Evolutionary conservation across 192 early-diverging fungal genomes (phyloP), one percentile per base, ranked within the genome.

Genomic region (Funneliformis geosporum): DNA sequence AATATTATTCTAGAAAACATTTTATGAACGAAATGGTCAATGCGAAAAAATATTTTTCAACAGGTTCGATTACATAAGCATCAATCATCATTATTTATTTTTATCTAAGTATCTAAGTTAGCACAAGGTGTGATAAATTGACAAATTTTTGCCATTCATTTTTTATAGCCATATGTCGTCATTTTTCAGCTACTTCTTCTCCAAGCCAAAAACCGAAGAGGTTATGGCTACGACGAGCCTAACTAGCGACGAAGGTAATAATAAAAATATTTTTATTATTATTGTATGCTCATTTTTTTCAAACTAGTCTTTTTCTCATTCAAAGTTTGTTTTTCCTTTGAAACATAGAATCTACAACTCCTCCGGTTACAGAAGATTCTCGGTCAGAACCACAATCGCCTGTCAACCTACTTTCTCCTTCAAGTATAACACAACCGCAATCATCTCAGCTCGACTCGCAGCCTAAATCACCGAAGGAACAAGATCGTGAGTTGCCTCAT

Each of bases 161-260:
- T n/a, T n/a, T 55, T 21, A 14, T 55, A 33, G 16, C 64, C 33
- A 66, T 66, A 66, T 66, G 64, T 33, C 64, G 1, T 66, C 64
- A 33, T 38, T 66, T 5, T 66, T 66, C 33, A 66, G 64, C 7
- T 66, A 38, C 33, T 38, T 66, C 64, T 27, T 11, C 7, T 27
- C 64, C 64, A 66, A 66, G 64, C 64, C 64, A 66, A 66, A 66
- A 66, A 14, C 64, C 27, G 64, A 66, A 27, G 64, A 27, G 64
- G 64, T 27, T 66, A 66, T 66, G 64, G 27, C 64, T 5, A 18
- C 33, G n/a, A 66, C 64, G 33, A 66, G 28, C 33, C 64, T 18
- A 66, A 12, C 28, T 66, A 27, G 9, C 16, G 28, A 66, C 16
- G 28, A 66, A 33, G 64, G 64, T 66, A n/a, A n/a, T n/a, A n/a